These are phyloP conservation scores for Cymbopogon citratus DNA, from an alignment of 176 grass and related monocot genomes.

Conservation along the genomic window DNA sequence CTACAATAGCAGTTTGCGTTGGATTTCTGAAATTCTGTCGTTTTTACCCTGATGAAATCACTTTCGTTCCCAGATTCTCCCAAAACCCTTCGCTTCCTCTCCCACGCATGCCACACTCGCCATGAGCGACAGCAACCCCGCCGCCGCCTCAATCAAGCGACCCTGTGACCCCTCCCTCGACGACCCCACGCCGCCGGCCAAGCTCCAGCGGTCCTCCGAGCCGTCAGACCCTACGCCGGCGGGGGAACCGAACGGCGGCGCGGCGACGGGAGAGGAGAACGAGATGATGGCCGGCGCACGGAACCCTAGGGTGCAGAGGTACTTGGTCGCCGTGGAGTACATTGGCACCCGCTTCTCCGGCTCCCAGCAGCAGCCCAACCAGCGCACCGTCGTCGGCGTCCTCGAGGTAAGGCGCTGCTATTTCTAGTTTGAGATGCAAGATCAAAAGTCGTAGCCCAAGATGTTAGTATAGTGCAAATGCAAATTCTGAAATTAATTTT, in stretches of 20 bases:
- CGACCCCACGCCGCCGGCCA: slow-evolving; percentile 2
- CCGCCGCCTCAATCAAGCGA: too few species aligned
- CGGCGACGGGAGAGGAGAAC: not conserved
- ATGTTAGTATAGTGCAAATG: not conserved
- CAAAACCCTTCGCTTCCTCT: too few species aligned
- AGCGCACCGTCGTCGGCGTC: slow-evolving; percentile 77
- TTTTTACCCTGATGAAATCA: too few species aligned
- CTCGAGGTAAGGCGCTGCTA: slow-evolving; percentile 60
- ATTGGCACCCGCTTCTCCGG: slow-evolving; percentile 77
- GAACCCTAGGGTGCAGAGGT: slow-evolving; percentile 68
- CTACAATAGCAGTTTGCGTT: too few species aligned
- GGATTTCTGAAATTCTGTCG: too few species aligned
- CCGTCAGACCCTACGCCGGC: not conserved
- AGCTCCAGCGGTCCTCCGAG: slow-evolving; percentile 32
- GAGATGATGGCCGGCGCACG: slow-evolving; percentile 20
- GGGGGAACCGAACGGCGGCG: not conserved
- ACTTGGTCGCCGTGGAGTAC: slow-evolving; percentile 87
- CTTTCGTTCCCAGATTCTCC: too few species aligned
- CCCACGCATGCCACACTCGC: too few species aligned
- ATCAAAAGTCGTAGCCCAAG: not conserved
- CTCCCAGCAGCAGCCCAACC: slow-evolving; percentile 77
- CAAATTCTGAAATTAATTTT: not conserved
- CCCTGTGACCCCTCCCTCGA: too few species aligned
- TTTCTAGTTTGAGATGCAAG: not conserved
- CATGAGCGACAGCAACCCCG: too few species aligned